Evolutionary conservation across 768 basidiomycete species (phyloP), one percentile per base, ranked within the genome.

Genomic region (Suillus hirtellus): DNA sequence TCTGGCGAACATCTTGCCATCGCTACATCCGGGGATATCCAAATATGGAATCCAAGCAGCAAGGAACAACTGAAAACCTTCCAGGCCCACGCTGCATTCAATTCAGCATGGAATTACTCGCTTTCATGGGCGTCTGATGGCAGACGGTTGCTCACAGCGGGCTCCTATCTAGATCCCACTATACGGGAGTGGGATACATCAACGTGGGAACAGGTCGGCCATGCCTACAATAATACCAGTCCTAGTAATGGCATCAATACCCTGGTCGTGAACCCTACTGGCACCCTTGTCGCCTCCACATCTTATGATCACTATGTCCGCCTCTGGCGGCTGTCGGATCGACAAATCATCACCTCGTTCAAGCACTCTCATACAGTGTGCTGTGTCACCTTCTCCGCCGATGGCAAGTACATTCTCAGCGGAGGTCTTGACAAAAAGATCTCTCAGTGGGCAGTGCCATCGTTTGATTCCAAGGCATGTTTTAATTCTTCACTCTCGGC

Each of bases 181-280:
- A 21, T 54, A 54, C 53, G 53, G 11, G 53, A 54, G 34, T 54
- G 53, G 53, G 53, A 54, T 14, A 6, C 53, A 54, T 37, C 12
- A n/a, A 21, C 34, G 10, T 54, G 53, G 53, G 2, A 31, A 24
- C 27, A 50, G 49, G 49, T 31, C 7, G 27, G 27, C 3, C 14
- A 50, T 8, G 14, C 27, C 1, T 50, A 24, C 27, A 15, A 5
- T 17, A 35, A 35, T 35, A 31, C 3, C 3, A 31, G 31, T 31
- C 31, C 31, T 31, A 35, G 35, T 35, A 35, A 35, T 1, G 35
- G 35, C 35, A 35, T 35, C 35, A 35, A 35, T 10, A 10, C 35
- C 35, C 35, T 35, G 8, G 10, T 1, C 0, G 35, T 35, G 34
- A 12, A 54, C 17, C 11, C 34, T 3, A 11, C n/a, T 21, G 34